Evolutionary conservation across 192 early-diverging fungal species (phyloP).

Genomic region (Spizellomyces punctatus): DNA sequence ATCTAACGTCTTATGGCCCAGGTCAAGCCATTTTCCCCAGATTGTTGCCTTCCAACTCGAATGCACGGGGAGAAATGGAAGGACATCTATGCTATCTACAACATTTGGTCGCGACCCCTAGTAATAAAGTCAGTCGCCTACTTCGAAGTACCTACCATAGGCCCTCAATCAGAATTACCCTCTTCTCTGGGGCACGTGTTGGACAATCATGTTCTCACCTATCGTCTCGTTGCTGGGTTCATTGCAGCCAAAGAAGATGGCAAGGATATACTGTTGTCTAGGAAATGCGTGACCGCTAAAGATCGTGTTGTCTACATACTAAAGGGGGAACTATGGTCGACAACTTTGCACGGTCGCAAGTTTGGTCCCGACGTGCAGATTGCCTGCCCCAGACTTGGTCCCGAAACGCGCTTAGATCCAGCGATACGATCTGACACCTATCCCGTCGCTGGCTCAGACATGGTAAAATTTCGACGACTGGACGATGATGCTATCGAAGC

Average conservation of each 20-base stretch:
- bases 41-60: neutral
- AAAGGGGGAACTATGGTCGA: constrained; percentile 3
- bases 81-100: neutral
- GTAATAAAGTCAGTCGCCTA: neutral
- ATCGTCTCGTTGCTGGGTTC: neutral
- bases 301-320: neutral
- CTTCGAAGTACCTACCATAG: neutral
- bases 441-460: neutral
- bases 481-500: neutral
- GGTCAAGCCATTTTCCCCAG: neutral
- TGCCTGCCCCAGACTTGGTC: neutral
- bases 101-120: neutral
- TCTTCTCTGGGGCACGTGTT: neutral
- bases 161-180: neutral
- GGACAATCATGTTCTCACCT: neutral
- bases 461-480: constrained; percentile 1
- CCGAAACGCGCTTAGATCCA: neutral
- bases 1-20: neutral
- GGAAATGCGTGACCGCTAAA: neutral
- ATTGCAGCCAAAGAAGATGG: constrained; percentile 2
- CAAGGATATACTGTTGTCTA: neutral
- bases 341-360: neutral
- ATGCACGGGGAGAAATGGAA: neutral
- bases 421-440: constrained; percentile 7
- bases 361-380: neutral